Percentiles rank a stretch among this genome's conserved stretches.
Evolutionary conservation across 1,284 basidiomycete genomes (phyloP).

Genomic region (Irpex lacteus): DNA sequence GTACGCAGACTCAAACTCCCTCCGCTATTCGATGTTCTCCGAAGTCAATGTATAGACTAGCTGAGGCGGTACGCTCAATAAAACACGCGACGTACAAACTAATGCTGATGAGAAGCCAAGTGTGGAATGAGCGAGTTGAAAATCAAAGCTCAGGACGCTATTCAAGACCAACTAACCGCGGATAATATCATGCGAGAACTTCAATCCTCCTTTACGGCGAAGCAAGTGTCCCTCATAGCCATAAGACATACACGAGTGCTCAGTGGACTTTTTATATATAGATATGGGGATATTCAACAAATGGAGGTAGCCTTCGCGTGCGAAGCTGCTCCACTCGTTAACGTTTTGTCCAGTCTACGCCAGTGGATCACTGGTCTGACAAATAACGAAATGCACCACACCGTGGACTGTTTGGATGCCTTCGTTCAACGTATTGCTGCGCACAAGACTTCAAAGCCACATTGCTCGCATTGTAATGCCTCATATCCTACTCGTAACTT

Average conservation of each 20-base stretch:
- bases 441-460: not conserved
- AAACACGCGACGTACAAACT: not conserved
- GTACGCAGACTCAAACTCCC: not conserved
- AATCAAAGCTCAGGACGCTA: not conserved
- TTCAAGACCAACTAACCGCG: not conserved
- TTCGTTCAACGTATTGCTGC: not conserved
- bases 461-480: not conserved
- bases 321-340: not conserved
- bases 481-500: not conserved
- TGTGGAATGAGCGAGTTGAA: not conserved
- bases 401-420: not conserved
- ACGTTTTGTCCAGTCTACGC: not conserved
- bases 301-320: not conserved
- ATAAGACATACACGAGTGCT: not conserved
- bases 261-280: not conserved
- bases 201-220: not conserved
- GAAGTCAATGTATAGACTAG: not conserved
- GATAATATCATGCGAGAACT: not conserved
- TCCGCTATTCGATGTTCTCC: not conserved
- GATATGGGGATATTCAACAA: not conserved
- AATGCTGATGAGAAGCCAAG: not conserved
- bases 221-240: not conserved
- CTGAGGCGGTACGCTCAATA: not conserved
- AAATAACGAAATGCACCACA: not conserved
- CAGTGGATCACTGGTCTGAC: not conserved